Conservation (phyloP, 2,329 filamentous ascomycete genomes). For the Metarhizium sp. region DNA sequence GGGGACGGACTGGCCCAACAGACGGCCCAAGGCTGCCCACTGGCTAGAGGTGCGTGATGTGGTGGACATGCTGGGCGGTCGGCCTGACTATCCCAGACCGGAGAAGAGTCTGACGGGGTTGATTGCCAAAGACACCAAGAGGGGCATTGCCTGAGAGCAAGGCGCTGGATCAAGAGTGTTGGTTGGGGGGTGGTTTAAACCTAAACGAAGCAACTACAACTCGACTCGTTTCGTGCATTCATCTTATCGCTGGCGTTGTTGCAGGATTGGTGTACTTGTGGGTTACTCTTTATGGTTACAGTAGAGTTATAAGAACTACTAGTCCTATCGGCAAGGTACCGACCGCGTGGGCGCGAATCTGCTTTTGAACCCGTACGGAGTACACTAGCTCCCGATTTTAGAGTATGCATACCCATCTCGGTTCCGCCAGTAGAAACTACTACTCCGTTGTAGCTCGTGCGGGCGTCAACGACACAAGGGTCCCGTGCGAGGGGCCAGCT, state of each 20-base stretch:
- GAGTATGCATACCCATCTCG: too few relatives aligned
- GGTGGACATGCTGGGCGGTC: conserved; percentile 76
- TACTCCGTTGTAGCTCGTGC: too few relatives aligned
- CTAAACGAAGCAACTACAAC: neutral
- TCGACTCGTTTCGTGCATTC: neutral
- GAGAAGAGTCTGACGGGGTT: conserved; percentile 41
- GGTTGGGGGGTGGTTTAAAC: neutral
- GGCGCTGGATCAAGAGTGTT: neutral
- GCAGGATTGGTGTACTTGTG: neutral
- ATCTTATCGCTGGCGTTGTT: neutral
- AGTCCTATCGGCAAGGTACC: too few relatives aligned
- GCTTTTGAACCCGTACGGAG: too few relatives aligned
- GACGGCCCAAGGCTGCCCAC: conserved; percentile 74
- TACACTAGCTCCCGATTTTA: too few relatives aligned
- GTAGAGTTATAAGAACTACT: neutral
- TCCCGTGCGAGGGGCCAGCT: too few relatives aligned
- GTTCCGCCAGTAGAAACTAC: too few relatives aligned
- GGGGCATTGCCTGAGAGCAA: conserved; percentile 28
- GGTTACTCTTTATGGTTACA: neutral
- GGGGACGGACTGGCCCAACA: conserved; percentile 88
- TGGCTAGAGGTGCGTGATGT: conserved; percentile 75
- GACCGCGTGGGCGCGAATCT: too few relatives aligned
- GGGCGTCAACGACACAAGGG: too few relatives aligned
- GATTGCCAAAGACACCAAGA: conserved; percentile 51
- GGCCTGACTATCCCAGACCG: conserved; percentile 44